Evolutionary conservation across 805 yeast species (phyloP), one percentile per base, ranked within the genome.

Genomic region (Blastobotrys terrestris): DNA sequence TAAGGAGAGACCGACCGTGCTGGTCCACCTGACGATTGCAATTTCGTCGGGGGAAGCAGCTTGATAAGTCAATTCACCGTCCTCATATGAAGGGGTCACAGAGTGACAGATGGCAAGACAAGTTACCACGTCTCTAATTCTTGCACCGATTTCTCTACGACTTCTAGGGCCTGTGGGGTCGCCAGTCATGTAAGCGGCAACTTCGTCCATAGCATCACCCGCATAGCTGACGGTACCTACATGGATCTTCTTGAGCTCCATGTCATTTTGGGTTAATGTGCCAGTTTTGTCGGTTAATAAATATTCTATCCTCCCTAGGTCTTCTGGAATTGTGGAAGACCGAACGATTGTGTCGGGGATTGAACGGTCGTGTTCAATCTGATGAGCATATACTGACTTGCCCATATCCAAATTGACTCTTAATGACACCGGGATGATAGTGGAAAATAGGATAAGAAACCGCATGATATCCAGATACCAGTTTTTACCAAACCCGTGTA

Each of bases 1-100:
- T 45, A 94, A 75, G 5, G 90, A 79, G 39, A 94, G 73, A 0
- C 99, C 99, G 31, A 91, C 92, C 1, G 74, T 67, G 58, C 89
- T 95, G 0, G 97, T 87, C 71, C 89, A 94, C 63, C 85, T 85
- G 16, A 94, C 98, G 57, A 94, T 94, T 26, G 99, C 99, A 60
- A 94, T 83, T 67, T 94, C 99, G 72, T 94, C 99, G 0, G 99
- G 99, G 0, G 97, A 91, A 0, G 98, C 97, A 0, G 99, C 99
- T 70, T 94, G 99, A 66, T 91, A 94, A 1, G 89, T 78, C 14
- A 83, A 67, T 53, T 75, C 82, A 22, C 87, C 89, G 58, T 84
- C 87, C 53, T 85, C 94, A 58, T 83, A 79, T 0, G 95, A 83
- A 1, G 99, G 99, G 0, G 99, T 95, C 26, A 94, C 99, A 60